phyloP scores from a whole-genome alignment of 306 rosid species.

The Rosa chinensis region DNA sequence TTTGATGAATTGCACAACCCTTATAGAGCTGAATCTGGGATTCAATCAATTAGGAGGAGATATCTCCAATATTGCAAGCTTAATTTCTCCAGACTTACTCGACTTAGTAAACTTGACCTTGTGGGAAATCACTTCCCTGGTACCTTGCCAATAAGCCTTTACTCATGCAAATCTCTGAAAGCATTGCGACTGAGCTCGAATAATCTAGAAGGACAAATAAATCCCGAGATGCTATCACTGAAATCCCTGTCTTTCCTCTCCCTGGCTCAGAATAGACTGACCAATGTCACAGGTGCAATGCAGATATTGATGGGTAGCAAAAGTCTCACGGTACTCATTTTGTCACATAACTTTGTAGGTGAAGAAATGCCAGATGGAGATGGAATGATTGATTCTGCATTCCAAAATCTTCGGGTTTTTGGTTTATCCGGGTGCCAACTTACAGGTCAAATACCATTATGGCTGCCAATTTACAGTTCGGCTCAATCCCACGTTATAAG shows the following conservation, averaged over 20 bases:
- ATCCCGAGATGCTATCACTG: background rate
- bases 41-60: background rate
- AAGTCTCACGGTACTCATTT: background rate
- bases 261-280: background rate
- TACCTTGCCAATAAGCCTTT: background rate
- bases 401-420: background rate
- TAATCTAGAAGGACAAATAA: background rate
- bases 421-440: background rate
- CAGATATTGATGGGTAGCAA: background rate
- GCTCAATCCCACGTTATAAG: too few relatives aligned
- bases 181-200: background rate
- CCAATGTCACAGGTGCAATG: background rate
- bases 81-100: background rate
- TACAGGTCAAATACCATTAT: background rate
- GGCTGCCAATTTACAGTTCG: too few relatives aligned
- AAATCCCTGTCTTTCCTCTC: background rate
- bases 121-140: background rate
- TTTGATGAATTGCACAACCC: slow-evolving; percentile 13
- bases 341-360: background rate
- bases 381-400: background rate
- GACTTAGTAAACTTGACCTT: background rate
- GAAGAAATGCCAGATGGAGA: background rate
- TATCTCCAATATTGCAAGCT: background rate
- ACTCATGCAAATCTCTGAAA: background rate
- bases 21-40: background rate